These are phyloP conservation scores for Russula brevipes DNA, from an alignment of 768 basidiomycete genomes.

Conservation along the genomic window DNA sequence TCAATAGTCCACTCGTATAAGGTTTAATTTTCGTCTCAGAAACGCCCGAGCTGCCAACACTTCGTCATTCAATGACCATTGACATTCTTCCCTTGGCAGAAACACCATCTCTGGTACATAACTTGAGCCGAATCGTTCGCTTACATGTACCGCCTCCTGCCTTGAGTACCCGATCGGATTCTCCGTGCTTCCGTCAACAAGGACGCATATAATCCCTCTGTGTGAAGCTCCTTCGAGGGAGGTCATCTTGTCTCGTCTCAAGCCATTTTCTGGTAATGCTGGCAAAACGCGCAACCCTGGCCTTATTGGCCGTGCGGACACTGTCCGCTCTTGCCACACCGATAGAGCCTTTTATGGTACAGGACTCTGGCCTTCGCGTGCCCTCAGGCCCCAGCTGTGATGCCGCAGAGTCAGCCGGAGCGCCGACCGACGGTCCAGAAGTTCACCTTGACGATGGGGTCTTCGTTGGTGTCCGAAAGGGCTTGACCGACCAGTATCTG, in stretches of 20 bases:
- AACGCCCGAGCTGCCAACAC: neutral
- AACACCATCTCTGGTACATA: neutral
- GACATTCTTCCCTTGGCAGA: neutral
- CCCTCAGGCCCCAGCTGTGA: neutral
- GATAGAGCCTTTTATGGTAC: neutral
- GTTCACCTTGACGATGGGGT: slow-evolving; percentile 31
- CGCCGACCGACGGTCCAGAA: neutral
- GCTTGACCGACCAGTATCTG: slow-evolving; percentile 32
- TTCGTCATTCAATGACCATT: neutral
- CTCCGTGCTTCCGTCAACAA: neutral
- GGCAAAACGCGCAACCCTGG: neutral
- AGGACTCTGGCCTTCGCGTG: neutral
- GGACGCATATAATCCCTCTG: slow-evolving; percentile 3
- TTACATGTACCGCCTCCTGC: neutral
- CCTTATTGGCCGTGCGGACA: neutral
- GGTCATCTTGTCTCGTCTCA: neutral
- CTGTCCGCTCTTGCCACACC: slow-evolving; percentile 15
- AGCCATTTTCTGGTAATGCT: neutral
- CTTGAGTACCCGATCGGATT: neutral
- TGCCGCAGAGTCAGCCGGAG: neutral
- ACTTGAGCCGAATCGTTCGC: slow-evolving; percentile 2
- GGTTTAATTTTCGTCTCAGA: neutral
- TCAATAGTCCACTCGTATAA: neutral
- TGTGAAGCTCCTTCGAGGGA: neutral
- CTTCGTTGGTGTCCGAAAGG: slow-evolving; percentile 30